Percentiles rank a stretch among this genome's conserved stretches.
Evolutionary conservation across 75 land plant genomes (phyloP).

Genomic region (Sequoia sempervirens): DNA sequence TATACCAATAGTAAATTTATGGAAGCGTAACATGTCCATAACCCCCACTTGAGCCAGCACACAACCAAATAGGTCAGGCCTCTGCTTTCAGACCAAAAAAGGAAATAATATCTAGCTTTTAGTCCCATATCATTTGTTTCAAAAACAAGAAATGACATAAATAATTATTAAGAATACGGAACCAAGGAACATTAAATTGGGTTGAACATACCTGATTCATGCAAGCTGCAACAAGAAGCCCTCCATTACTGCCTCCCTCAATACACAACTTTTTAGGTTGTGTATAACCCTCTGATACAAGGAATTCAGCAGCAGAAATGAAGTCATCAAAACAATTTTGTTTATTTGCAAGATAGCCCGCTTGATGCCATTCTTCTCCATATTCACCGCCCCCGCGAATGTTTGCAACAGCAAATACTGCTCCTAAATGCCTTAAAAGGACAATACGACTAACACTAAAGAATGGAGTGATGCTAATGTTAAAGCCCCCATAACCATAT

Average conservation of each 20-base stretch:
- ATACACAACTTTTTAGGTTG: slow-evolving; percentile 72
- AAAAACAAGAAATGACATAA: neutral
- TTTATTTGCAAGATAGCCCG: slow-evolving; percentile 78
- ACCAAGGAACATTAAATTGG: neutral
- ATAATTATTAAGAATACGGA: neutral
- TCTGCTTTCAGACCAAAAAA: slow-evolving; percentile 34
- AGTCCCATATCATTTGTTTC: neutral
- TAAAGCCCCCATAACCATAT: slow-evolving; percentile 97
- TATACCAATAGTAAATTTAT: slow-evolving; percentile 96
- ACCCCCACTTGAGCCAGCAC: slow-evolving; percentile 99
- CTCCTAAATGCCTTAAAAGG: slow-evolving; percentile 52
- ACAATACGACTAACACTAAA: slow-evolving; percentile 68
- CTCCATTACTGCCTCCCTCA: slow-evolving; percentile 99
- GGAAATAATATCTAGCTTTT: neutral
- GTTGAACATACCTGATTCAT: slow-evolving; percentile 76
- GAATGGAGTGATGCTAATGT: slow-evolving; percentile 70
- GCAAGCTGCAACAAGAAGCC: slow-evolving; percentile 92
- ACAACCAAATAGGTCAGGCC: slow-evolving; percentile 98
- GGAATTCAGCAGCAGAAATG: slow-evolving; percentile 74
- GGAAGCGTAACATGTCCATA: slow-evolving; percentile 98
- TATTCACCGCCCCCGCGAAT: slow-evolving; percentile 99
- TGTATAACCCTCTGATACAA: slow-evolving; percentile 77
- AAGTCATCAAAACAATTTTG: slow-evolving; percentile 99
- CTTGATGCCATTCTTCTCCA: slow-evolving; percentile 98
- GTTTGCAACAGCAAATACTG: slow-evolving; percentile 77